phyloP scores from a whole-genome alignment of 176 grass and related monocot species.

The Aegilops tauschii region DNA sequence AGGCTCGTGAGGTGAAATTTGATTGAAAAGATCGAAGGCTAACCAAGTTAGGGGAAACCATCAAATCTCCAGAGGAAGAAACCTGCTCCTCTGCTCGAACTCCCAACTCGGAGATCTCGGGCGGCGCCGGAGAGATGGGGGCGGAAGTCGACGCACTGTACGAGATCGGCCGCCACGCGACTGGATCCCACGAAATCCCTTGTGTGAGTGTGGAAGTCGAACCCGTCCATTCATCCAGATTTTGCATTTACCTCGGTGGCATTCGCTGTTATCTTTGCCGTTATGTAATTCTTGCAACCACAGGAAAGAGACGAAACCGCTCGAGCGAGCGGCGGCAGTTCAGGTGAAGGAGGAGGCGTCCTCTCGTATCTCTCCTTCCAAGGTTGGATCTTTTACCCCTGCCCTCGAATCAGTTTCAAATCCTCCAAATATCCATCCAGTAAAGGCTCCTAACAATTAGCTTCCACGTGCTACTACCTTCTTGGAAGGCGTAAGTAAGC shows the following conservation, averaged over 20 bases:
- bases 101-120: conserved; percentile 14
- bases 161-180: conserved; percentile 42
- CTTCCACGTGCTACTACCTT: not conserved
- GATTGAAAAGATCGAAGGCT: not conserved
- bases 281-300: conserved; percentile 10
- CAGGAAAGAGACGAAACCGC: conserved; percentile 19
- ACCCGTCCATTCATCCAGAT: not conserved
- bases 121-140: conserved; percentile 23
- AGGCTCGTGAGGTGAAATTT: not conserved
- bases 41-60: not conserved
- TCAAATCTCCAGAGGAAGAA: not conserved
- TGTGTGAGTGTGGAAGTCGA: conserved; percentile 19
- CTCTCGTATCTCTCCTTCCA: conserved; percentile 76
- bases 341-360: conserved; percentile 33
- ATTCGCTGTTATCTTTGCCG: not conserved
- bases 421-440: not conserved
- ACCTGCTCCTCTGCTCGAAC: not conserved
- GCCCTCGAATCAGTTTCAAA: not conserved
- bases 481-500: conserved; percentile 60
- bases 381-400: conserved; percentile 34
- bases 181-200: conserved; percentile 38
- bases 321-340: conserved; percentile 11
- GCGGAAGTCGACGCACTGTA: conserved; percentile 33
- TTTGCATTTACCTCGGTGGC: not conserved
- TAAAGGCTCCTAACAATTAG: not conserved